Conservation (phyloP, 1,284 basidiomycete species). For the Rhodotorula sp. region DNA sequence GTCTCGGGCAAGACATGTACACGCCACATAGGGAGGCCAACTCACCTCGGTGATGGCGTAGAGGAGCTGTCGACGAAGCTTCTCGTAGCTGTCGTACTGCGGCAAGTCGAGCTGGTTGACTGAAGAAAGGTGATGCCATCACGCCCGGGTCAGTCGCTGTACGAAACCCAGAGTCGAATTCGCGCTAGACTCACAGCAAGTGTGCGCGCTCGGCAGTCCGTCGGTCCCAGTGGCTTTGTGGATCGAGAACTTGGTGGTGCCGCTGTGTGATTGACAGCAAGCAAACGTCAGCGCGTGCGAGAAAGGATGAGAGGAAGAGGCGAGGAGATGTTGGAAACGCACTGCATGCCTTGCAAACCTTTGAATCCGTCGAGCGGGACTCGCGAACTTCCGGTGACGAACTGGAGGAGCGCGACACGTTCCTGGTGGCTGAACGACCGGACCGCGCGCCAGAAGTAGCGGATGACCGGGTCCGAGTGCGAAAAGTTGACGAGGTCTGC, state of each 20-base stretch:
- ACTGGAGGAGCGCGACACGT: conserved; percentile 72
- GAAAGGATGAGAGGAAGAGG: too few species aligned
- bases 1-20: not conserved
- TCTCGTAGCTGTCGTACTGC: conserved; percentile 86
- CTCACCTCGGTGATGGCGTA: conserved; percentile 91
- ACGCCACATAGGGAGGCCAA: conserved; percentile 79
- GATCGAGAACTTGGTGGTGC: conserved; percentile 84
- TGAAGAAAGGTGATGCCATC: not conserved
- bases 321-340: not conserved
- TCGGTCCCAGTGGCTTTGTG: conserved; percentile 82
- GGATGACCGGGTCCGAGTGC: conserved; percentile 80
- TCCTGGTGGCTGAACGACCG: conserved; percentile 97
- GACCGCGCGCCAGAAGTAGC: conserved; percentile 99
- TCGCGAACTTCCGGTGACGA: conserved; percentile 86
- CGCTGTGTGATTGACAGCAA: conserved; percentile 2
- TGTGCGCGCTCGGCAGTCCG: conserved; percentile 54
- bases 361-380: conserved; percentile 62
- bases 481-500: conserved; percentile 51
- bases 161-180: not conserved
- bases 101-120: conserved; percentile 71
- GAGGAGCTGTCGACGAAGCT: conserved; percentile 80
- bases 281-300: not conserved
- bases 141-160: not conserved
- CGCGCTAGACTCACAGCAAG: conserved; percentile 55
- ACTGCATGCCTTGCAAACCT: conserved; percentile 43